Percentiles rank a stretch among this genome's conserved stretches.
Conservation (phyloP, 805 yeast species). For the Teunomyces pallodes region DNA sequence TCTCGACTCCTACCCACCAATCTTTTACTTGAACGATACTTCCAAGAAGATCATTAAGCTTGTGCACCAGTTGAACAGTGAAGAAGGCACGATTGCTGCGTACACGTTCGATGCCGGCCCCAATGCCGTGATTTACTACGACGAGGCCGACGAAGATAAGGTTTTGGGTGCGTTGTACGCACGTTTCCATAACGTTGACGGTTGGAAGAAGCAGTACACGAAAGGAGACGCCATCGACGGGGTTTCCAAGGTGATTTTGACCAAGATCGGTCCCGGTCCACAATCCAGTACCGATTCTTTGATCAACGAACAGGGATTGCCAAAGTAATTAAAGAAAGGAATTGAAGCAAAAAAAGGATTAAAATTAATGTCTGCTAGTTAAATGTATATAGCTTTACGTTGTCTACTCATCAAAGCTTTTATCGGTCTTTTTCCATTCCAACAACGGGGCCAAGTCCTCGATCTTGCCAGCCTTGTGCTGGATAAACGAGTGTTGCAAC, state of each 20-base stretch:
- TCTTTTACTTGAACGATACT: slow-evolving; percentile 88
- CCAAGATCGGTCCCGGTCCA: slow-evolving; percentile 89
- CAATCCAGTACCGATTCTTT: slow-evolving; percentile 54
- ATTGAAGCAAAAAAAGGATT: neutral
- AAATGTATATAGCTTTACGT: too few relatives aligned
- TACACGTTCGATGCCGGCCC: slow-evolving; percentile 99
- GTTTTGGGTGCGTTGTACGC: slow-evolving; percentile 69
- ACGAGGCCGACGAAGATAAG: slow-evolving; percentile 66
- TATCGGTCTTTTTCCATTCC: slow-evolving; percentile 40
- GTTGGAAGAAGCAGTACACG: slow-evolving; percentile 56
- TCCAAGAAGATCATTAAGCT: slow-evolving; percentile 75
- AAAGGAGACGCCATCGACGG: slow-evolving; percentile 37
- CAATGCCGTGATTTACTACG: slow-evolving; percentile 92
- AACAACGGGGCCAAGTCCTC: slow-evolving; percentile 58
- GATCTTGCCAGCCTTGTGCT: slow-evolving; percentile 56
- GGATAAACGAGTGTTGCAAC: slow-evolving; percentile 70
- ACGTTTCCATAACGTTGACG: slow-evolving; percentile 57
- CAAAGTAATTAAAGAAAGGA: slow-evolving; percentile 33
- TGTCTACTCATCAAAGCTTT: neutral
- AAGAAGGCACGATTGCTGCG: slow-evolving; percentile 77
- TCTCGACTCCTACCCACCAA: slow-evolving; percentile 92
- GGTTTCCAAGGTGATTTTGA: slow-evolving; percentile 79
- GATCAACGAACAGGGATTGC: slow-evolving; percentile 59
- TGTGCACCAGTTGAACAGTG: slow-evolving; percentile 72
- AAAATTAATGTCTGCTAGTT: neutral